Conservation (phyloP, 352 stramenopile species). For the Stephanocyclus meneghinianus region DNA sequence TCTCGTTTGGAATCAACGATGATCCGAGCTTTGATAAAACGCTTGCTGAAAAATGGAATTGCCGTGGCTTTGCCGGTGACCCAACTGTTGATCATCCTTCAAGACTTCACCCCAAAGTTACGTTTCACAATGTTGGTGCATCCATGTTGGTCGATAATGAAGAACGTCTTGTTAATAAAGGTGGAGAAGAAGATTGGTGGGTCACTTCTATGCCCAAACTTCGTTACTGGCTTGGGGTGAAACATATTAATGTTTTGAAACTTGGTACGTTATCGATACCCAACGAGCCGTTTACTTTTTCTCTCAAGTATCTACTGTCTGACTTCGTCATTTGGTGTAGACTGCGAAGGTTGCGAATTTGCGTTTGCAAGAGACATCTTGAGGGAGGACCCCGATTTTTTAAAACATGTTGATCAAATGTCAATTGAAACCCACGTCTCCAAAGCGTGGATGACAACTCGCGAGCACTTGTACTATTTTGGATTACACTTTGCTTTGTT, state of each 20-base stretch:
- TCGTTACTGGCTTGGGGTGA: conserved; percentile 46
- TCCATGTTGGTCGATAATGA: conserved; percentile 55
- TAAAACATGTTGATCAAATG: conserved; percentile 63
- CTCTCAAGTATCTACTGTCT: neutral
- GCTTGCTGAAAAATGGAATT: conserved; percentile 56
- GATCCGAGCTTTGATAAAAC: conserved; percentile 62
- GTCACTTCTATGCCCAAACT: conserved; percentile 47
- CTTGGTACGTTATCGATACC: neutral
- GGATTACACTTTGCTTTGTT: conserved; percentile 58
- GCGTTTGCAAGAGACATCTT: conserved; percentile 63
- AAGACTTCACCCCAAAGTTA: conserved; percentile 54
- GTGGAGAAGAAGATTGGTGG: conserved; percentile 50
- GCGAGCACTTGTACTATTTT: conserved; percentile 68
- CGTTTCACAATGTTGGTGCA: conserved; percentile 64
- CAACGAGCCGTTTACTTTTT: no score
- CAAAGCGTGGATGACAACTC: conserved; percentile 57
- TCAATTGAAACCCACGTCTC: conserved; percentile 66
- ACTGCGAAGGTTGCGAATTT: conserved; percentile 9
- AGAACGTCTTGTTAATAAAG: conserved; percentile 50
- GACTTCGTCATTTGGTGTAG: conserved; percentile 8
- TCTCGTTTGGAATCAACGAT: conserved; percentile 70
- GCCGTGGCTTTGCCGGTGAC: conserved; percentile 64
- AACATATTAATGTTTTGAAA: conserved; percentile 34
- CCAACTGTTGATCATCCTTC: conserved; percentile 62
- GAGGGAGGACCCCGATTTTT: conserved; percentile 56